These are phyloP conservation scores for Proliferodiscus dingleyae DNA, from an alignment of 2,329 filamentous ascomycete species.

Conservation along the genomic window DNA sequence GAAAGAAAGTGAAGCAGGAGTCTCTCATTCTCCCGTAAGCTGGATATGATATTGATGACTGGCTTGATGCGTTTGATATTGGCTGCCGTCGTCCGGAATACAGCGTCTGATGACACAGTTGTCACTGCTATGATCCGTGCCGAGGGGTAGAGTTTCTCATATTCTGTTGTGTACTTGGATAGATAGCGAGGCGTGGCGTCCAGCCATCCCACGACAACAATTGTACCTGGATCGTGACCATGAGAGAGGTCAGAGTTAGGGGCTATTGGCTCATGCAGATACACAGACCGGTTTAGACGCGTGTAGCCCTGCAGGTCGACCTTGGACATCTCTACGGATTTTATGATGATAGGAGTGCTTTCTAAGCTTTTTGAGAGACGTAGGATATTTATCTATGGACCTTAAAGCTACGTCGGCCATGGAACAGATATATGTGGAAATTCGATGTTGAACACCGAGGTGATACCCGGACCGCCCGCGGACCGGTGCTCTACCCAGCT, in stretches of 20 bases:
- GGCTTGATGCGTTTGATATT: slow-evolving; percentile 39
- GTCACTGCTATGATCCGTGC: slow-evolving; percentile 47
- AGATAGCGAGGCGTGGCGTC: slow-evolving; percentile 39
- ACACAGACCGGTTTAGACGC: slow-evolving; percentile 35
- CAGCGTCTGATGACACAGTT: slow-evolving; percentile 39
- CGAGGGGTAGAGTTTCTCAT: slow-evolving; percentile 38
- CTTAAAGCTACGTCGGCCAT: too few relatives aligned
- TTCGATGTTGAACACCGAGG: too few relatives aligned
- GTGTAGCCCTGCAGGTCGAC: slow-evolving; percentile 29
- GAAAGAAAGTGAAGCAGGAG: slow-evolving; percentile 44
- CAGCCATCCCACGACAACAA: slow-evolving; percentile 44
- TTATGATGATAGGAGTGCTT: too few relatives aligned
- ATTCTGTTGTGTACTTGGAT: slow-evolving; percentile 42
- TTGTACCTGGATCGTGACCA: slow-evolving; percentile 31
- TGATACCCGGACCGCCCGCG: too few relatives aligned
- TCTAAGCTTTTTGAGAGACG: too few relatives aligned
- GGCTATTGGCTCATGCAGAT: slow-evolving; percentile 33
- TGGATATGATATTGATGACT: slow-evolving; percentile 32
- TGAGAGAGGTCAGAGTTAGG: not conserved
- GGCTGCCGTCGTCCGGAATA: slow-evolving; percentile 32
- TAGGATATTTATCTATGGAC: too few relatives aligned
- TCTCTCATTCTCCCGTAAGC: slow-evolving; percentile 17
- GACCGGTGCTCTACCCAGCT: too few relatives aligned
- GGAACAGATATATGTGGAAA: too few relatives aligned
- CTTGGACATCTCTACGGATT: slow-evolving; percentile 3